Conservation (phyloP, 192 early-diverging fungal species). For the Podila epigama region DNA sequence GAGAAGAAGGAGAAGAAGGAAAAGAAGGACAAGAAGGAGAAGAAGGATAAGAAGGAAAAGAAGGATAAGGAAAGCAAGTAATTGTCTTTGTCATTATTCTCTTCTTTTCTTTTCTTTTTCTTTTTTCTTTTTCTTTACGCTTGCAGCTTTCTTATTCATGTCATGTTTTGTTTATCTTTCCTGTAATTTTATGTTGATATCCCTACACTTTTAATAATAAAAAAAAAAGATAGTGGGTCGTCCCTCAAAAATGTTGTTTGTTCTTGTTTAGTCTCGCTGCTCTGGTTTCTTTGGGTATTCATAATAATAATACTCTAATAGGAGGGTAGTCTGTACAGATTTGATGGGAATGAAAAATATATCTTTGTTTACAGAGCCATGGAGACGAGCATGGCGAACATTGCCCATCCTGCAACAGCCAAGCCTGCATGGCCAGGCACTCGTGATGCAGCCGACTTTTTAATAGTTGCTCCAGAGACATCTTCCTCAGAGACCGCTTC, state of each 20-base stretch:
- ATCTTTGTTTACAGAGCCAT: background rate
- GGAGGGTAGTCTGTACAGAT: too few relatives aligned
- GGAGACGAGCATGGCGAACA: background rate
- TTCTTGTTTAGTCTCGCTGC: too few relatives aligned
- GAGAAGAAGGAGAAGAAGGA: slow-evolving; percentile 50
- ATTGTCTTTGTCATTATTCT: too few relatives aligned
- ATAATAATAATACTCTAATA: too few relatives aligned
- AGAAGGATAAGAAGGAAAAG: slow-evolving; percentile 50
- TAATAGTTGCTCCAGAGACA: background rate
- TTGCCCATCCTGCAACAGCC: background rate
- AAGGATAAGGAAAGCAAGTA: slow-evolving; percentile 43
- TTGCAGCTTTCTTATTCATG: background rate
- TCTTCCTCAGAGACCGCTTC: background rate
- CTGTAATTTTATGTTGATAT: too few relatives aligned
- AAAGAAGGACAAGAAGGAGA: slow-evolving; percentile 54
- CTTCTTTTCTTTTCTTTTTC: background rate
- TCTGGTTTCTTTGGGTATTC: too few relatives aligned
- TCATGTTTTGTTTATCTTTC: background rate
- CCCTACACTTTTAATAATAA: too few relatives aligned
- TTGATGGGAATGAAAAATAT: too few relatives aligned
- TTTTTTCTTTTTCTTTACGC: background rate
- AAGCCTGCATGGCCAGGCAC: background rate
- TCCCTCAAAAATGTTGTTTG: too few relatives aligned
- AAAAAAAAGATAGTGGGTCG: too few relatives aligned
- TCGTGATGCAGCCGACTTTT: background rate